Conservation (phyloP, 257 asterid species). For the Solanum arcanum region DNA sequence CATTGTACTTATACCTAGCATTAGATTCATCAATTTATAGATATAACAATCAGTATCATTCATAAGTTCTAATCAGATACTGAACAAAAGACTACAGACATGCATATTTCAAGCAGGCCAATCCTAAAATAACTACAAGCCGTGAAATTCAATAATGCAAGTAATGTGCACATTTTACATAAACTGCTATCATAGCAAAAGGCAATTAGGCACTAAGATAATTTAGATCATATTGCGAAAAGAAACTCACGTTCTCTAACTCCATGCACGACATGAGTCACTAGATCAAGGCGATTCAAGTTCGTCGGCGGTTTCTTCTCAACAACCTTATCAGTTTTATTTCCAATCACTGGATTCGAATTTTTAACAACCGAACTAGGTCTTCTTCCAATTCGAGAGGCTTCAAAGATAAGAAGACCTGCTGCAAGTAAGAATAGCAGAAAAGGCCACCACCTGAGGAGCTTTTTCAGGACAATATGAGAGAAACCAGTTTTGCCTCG, state of each 20-base stretch:
- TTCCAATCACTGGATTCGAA: conserved; percentile 9
- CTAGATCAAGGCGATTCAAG: conserved; percentile 64
- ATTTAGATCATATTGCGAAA: background rate
- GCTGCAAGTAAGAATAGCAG: conserved; percentile 43
- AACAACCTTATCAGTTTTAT: conserved; percentile 1
- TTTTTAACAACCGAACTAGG: conserved; percentile 11
- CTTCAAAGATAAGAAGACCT: conserved; percentile 50
- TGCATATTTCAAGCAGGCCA: background rate
- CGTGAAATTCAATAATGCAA: background rate
- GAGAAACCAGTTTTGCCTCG: conserved; percentile 35
- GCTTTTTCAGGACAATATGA: conserved; percentile 21
- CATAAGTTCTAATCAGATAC: background rate
- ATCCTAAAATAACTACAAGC: background rate
- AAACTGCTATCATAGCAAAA: background rate
- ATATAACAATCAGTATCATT: background rate
- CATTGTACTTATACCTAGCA: background rate
- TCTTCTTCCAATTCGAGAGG: conserved; percentile 35
- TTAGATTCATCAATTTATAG: background rate
- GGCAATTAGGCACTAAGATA: background rate
- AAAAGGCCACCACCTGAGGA: conserved; percentile 71
- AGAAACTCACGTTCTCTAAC: conserved; percentile 58
- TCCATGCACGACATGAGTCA: conserved; percentile 53
- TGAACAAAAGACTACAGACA: background rate
- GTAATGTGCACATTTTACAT: background rate
- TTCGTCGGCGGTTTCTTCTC: conserved; percentile 28